Percentiles rank a stretch among this genome's conserved stretches.
Evolutionary conservation across 2,329 filamentous ascomycete species (phyloP).

Genomic region (Penicillium fuscoglaucum): DNA sequence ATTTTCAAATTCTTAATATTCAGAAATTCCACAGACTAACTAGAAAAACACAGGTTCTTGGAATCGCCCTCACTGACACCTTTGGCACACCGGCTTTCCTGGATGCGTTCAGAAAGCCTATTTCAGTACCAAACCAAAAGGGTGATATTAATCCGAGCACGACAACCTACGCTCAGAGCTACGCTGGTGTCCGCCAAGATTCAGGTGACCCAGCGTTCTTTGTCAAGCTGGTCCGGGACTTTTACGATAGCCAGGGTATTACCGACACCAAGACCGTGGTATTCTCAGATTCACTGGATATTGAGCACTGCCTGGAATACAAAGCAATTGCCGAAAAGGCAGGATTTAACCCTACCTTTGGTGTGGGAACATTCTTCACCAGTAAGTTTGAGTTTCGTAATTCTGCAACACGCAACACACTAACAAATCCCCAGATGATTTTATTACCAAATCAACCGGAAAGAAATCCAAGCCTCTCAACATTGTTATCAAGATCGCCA

Average conservation of each 20-base stretch:
- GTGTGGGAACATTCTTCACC: slow-evolving; percentile 92
- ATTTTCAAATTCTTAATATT: not conserved
- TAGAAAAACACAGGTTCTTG: slow-evolving; percentile 58
- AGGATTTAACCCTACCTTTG: slow-evolving; percentile 84
- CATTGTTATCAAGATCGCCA: slow-evolving; percentile 96
- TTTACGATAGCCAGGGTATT: slow-evolving; percentile 76
- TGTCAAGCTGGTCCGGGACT: slow-evolving; percentile 73
- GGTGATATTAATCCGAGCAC: slow-evolving; percentile 20
- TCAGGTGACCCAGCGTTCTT: slow-evolving; percentile 83
- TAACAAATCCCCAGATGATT: slow-evolving; percentile 65
- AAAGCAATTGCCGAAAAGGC: slow-evolving; percentile 76
- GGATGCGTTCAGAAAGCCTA: slow-evolving; percentile 72
- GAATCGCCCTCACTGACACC: slow-evolving; percentile 91
- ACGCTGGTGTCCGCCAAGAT: slow-evolving; percentile 83
- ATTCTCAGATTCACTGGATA: slow-evolving; percentile 92
- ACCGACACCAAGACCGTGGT: slow-evolving; percentile 83
- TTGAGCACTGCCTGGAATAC: slow-evolving; percentile 88
- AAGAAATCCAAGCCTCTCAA: slow-evolving; percentile 89
- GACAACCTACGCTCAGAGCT: slow-evolving; percentile 76
- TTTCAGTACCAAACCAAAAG: slow-evolving; percentile 47
- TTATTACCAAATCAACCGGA: slow-evolving; percentile 67
- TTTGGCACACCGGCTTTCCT: slow-evolving; percentile 92
- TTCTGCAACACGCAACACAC: not conserved
- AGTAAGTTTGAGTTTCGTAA: slow-evolving; percentile 49
- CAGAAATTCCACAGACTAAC: not conserved